These are phyloP conservation scores for Cinchona pubescens DNA, from an alignment of 257 asterid genomes.

Conservation along the genomic window DNA sequence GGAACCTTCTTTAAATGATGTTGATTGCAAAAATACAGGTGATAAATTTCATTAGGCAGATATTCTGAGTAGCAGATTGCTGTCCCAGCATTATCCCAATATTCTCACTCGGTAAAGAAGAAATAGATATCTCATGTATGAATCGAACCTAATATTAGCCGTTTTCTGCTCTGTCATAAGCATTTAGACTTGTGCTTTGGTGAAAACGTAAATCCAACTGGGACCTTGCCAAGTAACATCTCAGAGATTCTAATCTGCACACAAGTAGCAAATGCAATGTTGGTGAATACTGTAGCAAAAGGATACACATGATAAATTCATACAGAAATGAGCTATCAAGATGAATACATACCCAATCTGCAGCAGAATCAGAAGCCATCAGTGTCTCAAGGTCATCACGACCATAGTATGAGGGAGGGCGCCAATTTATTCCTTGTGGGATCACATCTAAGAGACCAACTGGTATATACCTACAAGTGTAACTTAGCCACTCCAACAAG, in stretches of 20 bases:
- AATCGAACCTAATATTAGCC: slow-evolving; percentile 35
- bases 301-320: neutral
- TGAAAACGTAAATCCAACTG: slow-evolving; percentile 74
- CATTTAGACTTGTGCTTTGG: slow-evolving; percentile 97
- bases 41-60: neutral
- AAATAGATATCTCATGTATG: neutral
- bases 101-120: neutral
- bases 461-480: slow-evolving; percentile 77
- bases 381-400: slow-evolving; percentile 91
- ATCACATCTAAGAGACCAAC: slow-evolving; percentile 85
- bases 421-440: slow-evolving; percentile 80
- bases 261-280: neutral
- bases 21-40: neutral
- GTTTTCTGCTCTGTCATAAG: slow-evolving; percentile 86
- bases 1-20: neutral
- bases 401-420: slow-evolving; percentile 81
- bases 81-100: neutral
- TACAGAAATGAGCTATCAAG: neutral
- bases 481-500: slow-evolving; percentile 91
- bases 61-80: neutral
- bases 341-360: slow-evolving; percentile 72
- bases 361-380: slow-evolving; percentile 98
- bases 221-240: slow-evolving; percentile 93
- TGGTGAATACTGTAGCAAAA: neutral
- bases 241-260: slow-evolving; percentile 85